Evolutionary conservation across 495 filamentous ascomycete genomes (phyloP), one percentile per base, ranked within the genome.

Genomic region (Articulospora tetracladia): DNA sequence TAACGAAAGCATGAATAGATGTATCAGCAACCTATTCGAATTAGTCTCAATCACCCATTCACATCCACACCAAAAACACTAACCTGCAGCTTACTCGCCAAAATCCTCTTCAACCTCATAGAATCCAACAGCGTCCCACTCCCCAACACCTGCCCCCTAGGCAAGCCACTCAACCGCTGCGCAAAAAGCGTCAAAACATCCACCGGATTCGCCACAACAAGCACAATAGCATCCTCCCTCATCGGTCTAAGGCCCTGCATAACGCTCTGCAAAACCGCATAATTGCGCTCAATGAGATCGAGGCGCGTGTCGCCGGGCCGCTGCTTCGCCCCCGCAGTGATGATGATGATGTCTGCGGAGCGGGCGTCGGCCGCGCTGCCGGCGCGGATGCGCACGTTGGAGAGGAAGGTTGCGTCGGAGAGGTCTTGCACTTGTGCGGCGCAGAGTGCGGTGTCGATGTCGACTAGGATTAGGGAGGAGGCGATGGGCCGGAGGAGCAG

Each of bases 371-470:
- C 69, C 49, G 72, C 65, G 22, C 64, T 73, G 1, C 68, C 76
- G 1, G 63, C 66, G 23, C 69, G 66, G 10, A 80, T 68, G 10
- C 70, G 67, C 24, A 70, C 69, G 39, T 65, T 61, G 24, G 65
- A 61, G 12, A 56, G 59, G 60, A 61, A 76, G 12, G 73, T 71
- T 0, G 70, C 76, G 63, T 80, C 77, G 13, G 71, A 64, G 10
- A 80, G 71, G 68, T 80, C 77, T 54, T 67, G 67, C 4, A 77
- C 74, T 62, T 80, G 77, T n/a, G 64, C 75, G 53, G 76, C 68
- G 32, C 74, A 59, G 30, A 70, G 54, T n/a, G 62, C 61, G 2
- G 64, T 56, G 41, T 76, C 68, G 47, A 70, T 67, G 54, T 80
- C 77, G 3, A 79, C 75, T 11, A 80, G 68, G 34, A 79, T 67